phyloP scores from a whole-genome alignment of 768 basidiomycete genomes.

The Sutorius australiensis region DNA sequence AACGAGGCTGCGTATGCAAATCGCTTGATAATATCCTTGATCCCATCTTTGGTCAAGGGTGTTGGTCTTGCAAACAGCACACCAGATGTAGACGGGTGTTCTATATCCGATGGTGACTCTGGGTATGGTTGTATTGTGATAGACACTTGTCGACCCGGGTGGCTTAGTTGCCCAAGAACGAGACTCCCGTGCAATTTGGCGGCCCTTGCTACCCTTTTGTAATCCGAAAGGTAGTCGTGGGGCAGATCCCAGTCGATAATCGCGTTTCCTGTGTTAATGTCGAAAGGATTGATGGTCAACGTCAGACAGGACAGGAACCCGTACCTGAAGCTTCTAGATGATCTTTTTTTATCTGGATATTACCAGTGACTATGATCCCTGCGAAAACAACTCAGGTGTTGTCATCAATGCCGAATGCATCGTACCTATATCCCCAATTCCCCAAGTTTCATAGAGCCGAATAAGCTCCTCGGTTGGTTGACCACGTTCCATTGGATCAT shows the following conservation, averaged over 20 bases:
- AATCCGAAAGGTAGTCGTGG: constrained; percentile 21
- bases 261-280: constrained; percentile 23
- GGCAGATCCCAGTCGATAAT: constrained; percentile 31
- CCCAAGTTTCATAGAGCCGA: constrained; percentile 35
- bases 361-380: constrained; percentile 33
- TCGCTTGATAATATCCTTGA: constrained; percentile 45
- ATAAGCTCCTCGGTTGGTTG: constrained; percentile 33
- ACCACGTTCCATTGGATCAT: constrained; percentile 28
- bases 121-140: constrained; percentile 35
- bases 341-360: constrained; percentile 34
- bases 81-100: constrained; percentile 33
- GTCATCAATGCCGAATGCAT: background rate
- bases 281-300: background rate
- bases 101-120: constrained; percentile 32
- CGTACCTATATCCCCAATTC: constrained; percentile 29
- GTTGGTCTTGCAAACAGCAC: constrained; percentile 30
- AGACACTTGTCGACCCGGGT: constrained; percentile 34
- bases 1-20: constrained; percentile 55
- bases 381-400: constrained; percentile 3
- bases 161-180: constrained; percentile 32
- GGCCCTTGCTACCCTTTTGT: constrained; percentile 24
- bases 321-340: constrained; percentile 34
- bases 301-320: background rate
- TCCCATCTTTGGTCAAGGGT: constrained; percentile 44
- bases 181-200: constrained; percentile 30